Evolutionary conservation across 2,329 filamentous ascomycete genomes (phyloP).

Genomic region (Cryphonectria radicalis): DNA sequence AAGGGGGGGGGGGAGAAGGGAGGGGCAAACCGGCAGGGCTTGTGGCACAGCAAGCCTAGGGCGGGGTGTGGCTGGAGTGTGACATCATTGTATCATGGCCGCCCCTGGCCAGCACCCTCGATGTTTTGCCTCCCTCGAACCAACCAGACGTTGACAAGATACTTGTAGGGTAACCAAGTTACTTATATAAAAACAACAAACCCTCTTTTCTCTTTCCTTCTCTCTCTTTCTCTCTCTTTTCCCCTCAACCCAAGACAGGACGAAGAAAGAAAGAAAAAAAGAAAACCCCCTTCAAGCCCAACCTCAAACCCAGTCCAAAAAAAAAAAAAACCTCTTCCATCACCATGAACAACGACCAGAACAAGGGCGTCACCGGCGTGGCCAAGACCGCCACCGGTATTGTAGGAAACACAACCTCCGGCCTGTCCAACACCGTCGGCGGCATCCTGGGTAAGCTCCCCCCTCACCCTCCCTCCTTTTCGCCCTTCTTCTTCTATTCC

Average conservation of each 20-base stretch:
- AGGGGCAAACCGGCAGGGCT: neutral
- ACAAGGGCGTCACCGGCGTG: constrained; percentile 35
- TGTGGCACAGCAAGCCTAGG: neutral
- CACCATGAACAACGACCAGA: constrained; percentile 33
- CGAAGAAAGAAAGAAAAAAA: neutral
- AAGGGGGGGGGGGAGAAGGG: too few species aligned
- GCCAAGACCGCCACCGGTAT: constrained; percentile 37
- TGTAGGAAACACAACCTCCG: constrained; percentile 39
- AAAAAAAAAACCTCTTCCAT: neutral
- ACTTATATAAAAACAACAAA: neutral
- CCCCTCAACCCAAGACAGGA: fast-evolving
- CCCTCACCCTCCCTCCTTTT: too few species aligned
- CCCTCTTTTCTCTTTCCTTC: too few species aligned
- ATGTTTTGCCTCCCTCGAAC: neutral
- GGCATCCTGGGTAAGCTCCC: constrained; percentile 35
- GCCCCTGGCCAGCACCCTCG: neutral
- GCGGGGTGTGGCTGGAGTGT: constrained; percentile 17
- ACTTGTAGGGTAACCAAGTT: neutral
- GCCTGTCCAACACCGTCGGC: constrained; percentile 39
- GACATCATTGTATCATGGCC: constrained; percentile 19
- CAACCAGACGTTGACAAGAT: neutral
- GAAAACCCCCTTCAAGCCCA: neutral
- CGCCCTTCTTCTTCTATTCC: too few species aligned
- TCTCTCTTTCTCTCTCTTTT: too few species aligned
- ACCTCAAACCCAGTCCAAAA: neutral